Conservation (phyloP, 2,329 filamentous ascomycete genomes). For the Fusarium decemcellulare region DNA sequence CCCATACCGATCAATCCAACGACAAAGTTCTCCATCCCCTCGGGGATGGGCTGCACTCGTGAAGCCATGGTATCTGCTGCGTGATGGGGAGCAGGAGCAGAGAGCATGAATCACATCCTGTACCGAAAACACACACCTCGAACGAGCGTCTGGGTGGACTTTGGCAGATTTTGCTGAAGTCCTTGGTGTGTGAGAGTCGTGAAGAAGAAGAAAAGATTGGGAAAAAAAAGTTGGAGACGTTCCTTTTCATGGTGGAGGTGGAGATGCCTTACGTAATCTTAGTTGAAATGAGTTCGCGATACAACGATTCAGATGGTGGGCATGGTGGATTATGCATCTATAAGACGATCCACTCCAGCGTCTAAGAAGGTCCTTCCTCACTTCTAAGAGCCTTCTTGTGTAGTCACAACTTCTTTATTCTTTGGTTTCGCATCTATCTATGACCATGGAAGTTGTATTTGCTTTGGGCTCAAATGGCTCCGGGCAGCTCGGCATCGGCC, state of each 20-base stretch:
- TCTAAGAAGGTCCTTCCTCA: conserved; percentile 29
- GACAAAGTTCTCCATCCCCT: conserved; percentile 76
- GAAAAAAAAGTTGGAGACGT: conserved; percentile 44
- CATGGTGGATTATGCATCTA: conserved; percentile 39
- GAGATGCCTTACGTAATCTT: conserved; percentile 39
- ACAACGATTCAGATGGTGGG: conserved; percentile 36
- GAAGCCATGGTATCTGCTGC: conserved; percentile 51
- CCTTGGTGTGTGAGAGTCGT: conserved; percentile 30
- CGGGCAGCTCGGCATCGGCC: conserved; percentile 80
- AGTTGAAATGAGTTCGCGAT: conserved; percentile 24
- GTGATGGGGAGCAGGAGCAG: conserved; percentile 42
- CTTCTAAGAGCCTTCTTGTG: conserved; percentile 6
- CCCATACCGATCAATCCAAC: conserved; percentile 99
- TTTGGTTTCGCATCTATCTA: conserved; percentile 14
- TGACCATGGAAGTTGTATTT: conserved; percentile 68
- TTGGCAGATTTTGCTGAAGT: conserved; percentile 22
- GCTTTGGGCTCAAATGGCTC: conserved; percentile 84
- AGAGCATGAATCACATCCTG: conserved; percentile 47
- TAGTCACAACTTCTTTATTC: conserved; percentile 7
- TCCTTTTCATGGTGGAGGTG: conserved; percentile 42
- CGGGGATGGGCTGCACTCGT: conserved; percentile 48
- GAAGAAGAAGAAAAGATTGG: conserved; percentile 22
- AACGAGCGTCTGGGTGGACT: conserved; percentile 25
- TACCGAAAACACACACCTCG: conserved; percentile 29
- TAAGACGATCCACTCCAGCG: conserved; percentile 31